Conservation (phyloP, 1,284 basidiomycete genomes). For the Hymenochaete sp. region DNA sequence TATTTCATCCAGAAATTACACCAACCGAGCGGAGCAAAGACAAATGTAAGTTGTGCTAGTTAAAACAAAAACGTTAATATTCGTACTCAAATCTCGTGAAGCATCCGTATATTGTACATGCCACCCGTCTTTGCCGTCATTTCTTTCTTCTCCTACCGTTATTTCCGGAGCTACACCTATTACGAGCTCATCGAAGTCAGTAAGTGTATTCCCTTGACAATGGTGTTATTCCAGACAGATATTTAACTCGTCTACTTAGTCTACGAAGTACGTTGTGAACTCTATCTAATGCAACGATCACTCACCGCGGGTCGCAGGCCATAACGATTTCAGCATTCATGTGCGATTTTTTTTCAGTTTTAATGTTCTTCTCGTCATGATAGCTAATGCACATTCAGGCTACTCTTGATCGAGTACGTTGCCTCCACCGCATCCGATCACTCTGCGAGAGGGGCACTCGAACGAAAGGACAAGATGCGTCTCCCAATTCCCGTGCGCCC, state of each 20-base stretch:
- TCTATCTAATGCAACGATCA: constrained; percentile 1
- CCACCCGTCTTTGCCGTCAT: constrained; percentile 76
- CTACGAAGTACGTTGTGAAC: constrained; percentile 27
- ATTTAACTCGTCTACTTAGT: constrained; percentile 22
- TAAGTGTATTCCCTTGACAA: constrained; percentile 27
- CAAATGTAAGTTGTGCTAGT: constrained; percentile 50
- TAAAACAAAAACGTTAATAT: neutral
- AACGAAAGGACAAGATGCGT: constrained; percentile 69
- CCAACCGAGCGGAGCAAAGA: constrained; percentile 57
- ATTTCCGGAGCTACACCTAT: constrained; percentile 74
- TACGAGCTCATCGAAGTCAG: constrained; percentile 69
- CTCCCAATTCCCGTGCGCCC: constrained; percentile 57
- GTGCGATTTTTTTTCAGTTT: constrained; percentile 38
- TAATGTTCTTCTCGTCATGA: constrained; percentile 7
- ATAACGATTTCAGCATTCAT: constrained; percentile 73
- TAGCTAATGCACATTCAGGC: constrained; percentile 30
- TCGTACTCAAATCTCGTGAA: constrained; percentile 24
- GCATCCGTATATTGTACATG: constrained; percentile 72
- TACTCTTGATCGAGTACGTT: constrained; percentile 81
- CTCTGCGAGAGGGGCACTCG: constrained; percentile 56
- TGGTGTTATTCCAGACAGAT: neutral
- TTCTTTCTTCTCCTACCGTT: constrained; percentile 83
- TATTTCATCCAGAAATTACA: constrained; percentile 46
- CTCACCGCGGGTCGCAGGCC: constrained; percentile 40
- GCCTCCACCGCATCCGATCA: constrained; percentile 56